Percentiles rank a stretch among this genome's conserved stretches.
Conservation (phyloP, 768 basidiomycete genomes). For the Sporobolomyces pararoseus region DNA sequence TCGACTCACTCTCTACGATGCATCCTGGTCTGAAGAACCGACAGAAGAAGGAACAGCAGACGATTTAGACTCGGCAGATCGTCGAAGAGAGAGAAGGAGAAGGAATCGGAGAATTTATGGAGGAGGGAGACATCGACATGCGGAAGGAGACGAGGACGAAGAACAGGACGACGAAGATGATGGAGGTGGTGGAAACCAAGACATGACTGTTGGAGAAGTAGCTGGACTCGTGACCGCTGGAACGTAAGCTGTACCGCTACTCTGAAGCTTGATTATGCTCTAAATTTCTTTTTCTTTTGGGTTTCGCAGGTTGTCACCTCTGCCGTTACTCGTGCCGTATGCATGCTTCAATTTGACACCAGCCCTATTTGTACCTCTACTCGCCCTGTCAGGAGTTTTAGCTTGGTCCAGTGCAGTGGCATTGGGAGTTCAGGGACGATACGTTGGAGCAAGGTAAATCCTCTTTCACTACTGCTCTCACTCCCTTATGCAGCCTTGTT, state of each 20-base stretch:
- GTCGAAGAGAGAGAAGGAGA: conserved; percentile 5
- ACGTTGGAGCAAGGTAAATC: conserved; percentile 42
- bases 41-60: background rate
- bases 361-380: conserved; percentile 36
- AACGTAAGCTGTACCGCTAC: conserved; percentile 7
- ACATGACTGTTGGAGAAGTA: conserved; percentile 26
- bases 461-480: background rate
- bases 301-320: conserved; percentile 21
- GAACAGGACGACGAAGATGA: conserved; percentile 24
- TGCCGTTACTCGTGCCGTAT: conserved; percentile 31
- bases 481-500: too few relatives aligned
- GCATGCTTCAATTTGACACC: conserved; percentile 30
- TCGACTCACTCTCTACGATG: conserved; percentile 7
- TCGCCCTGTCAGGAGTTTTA: conserved; percentile 29
- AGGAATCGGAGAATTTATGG: conserved; percentile 29
- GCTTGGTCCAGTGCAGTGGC: conserved; percentile 41
- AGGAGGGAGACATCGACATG: conserved; percentile 21
- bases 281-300: background rate
- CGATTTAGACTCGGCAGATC: background rate
- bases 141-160: background rate
- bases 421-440: conserved; percentile 40
- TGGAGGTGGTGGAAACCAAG: conserved; percentile 14
- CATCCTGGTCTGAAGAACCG: background rate
- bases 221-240: conserved; percentile 16
- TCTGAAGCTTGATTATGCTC: background rate